Conservation (phyloP, 1,284 basidiomycete species). For the Ustilago crameri region DNA sequence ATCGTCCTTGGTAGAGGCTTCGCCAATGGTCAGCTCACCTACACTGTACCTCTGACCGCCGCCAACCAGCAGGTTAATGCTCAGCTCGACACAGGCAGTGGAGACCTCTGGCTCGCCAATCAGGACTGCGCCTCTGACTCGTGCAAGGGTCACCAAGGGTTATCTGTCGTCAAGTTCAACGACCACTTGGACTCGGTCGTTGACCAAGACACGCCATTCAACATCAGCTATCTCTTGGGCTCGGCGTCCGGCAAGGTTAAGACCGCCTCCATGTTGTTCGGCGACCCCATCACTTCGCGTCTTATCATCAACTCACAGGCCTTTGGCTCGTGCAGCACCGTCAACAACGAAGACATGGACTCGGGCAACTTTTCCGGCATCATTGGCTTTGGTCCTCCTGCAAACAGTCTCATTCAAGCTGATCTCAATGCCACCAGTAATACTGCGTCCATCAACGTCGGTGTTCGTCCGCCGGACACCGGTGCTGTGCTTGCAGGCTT, state of each 20-base stretch:
- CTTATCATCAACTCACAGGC: slow-evolving; percentile 54
- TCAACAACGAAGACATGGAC: slow-evolving; percentile 50
- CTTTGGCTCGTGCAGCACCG: slow-evolving; percentile 46
- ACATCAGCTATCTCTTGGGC: slow-evolving; percentile 56
- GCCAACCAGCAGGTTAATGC: slow-evolving; percentile 49
- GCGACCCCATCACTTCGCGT: slow-evolving; percentile 29
- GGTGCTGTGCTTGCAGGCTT: slow-evolving; percentile 56
- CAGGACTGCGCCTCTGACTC: slow-evolving; percentile 47
- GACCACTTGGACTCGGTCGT: slow-evolving; percentile 33
- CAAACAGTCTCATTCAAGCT: slow-evolving; percentile 54
- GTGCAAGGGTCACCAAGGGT: slow-evolving; percentile 39
- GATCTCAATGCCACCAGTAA: slow-evolving; percentile 46
- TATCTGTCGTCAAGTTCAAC: slow-evolving; percentile 40
- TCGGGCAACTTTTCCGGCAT: slow-evolving; percentile 57
- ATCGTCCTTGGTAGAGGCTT: slow-evolving; percentile 50
- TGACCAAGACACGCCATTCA: slow-evolving; percentile 44
- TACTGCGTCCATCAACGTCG: slow-evolving; percentile 34
- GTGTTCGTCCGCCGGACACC: slow-evolving; percentile 32
- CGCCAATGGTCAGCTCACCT: slow-evolving; percentile 53
- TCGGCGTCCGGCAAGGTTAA: slow-evolving; percentile 50
- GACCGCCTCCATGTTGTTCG: slow-evolving; percentile 49
- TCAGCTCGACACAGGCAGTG: slow-evolving; percentile 60
- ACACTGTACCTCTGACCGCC: slow-evolving; percentile 50
- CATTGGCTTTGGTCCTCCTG: slow-evolving; percentile 58
- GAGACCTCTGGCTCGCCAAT: slow-evolving; percentile 59